Evolutionary conservation across 805 yeast genomes (phyloP).

Genomic region (Starmerella vaccinii): DNA sequence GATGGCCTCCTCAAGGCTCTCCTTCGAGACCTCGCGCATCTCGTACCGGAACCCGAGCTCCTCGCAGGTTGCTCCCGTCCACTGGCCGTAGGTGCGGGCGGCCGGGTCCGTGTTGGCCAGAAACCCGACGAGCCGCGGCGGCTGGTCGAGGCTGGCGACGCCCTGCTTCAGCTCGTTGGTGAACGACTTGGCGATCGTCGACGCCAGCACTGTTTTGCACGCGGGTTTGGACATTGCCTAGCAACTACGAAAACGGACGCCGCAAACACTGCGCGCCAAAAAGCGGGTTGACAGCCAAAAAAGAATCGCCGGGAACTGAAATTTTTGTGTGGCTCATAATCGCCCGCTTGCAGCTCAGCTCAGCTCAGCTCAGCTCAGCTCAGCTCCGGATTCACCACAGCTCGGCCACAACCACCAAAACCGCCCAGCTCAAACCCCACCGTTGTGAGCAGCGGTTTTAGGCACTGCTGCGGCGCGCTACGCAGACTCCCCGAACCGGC

Average conservation of each 20-base stretch:
- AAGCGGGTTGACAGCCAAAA: neutral
- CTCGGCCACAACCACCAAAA: too few relatives aligned
- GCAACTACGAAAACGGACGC: neutral
- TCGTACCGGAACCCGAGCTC: constrained; percentile 80
- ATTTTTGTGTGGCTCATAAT: constrained; percentile 1
- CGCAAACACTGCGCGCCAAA: neutral
- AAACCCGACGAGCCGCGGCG: constrained; percentile 80
- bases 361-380: neutral
- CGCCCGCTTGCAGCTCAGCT: neutral
- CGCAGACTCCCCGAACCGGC: neutral
- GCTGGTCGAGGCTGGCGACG: constrained; percentile 42
- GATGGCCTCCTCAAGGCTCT: constrained; percentile 73
- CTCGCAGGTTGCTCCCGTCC: constrained; percentile 88
- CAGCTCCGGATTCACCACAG: too few relatives aligned
- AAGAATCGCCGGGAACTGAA: too few relatives aligned
- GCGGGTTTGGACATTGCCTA: constrained; percentile 19
- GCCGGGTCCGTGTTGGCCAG: constrained; percentile 92
- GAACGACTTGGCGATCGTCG: constrained; percentile 74
- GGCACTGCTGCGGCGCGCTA: too few relatives aligned
- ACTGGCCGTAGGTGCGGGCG: constrained; percentile 85
- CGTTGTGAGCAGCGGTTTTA: too few relatives aligned
- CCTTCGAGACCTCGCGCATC: constrained; percentile 61
- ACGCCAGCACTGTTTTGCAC: constrained; percentile 62
- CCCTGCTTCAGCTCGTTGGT: constrained; percentile 57
- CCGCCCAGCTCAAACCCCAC: too few relatives aligned